Evolutionary conservation across 495 filamentous ascomycete species (phyloP).

Genomic region (Cryomyces antarcticus): DNA sequence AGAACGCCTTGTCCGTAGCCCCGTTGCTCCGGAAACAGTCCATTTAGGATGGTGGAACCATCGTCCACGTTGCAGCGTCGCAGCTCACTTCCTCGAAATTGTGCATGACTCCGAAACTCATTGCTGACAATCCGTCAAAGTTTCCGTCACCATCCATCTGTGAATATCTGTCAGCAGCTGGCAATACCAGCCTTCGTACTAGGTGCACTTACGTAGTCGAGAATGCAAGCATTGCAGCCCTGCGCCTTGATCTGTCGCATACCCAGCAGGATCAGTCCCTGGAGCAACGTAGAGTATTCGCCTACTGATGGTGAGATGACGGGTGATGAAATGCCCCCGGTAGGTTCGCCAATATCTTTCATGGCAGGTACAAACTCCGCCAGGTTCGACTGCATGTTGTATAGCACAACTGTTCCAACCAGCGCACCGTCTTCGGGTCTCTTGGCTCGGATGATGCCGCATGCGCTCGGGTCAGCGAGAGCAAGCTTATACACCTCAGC

Average conservation of each 20-base stretch:
- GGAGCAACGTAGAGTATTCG: constrained; percentile 51
- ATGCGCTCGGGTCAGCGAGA: constrained; percentile 46
- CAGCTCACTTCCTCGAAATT: constrained; percentile 66
- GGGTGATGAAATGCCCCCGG: constrained; percentile 62
- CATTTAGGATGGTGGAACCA: constrained; percentile 25
- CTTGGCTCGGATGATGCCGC: constrained; percentile 69
- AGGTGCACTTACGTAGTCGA: constrained; percentile 48
- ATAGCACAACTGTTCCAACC: constrained; percentile 68
- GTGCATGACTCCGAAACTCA: constrained; percentile 60
- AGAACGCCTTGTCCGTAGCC: no score
- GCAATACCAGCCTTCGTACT: background rate
- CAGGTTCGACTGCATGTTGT: constrained; percentile 43
- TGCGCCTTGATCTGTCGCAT: constrained; percentile 66
- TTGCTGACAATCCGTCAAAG: constrained; percentile 46
- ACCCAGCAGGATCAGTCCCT: constrained; percentile 63
- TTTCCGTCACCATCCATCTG: constrained; percentile 53
- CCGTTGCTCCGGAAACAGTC: background rate
- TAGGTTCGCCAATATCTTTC: constrained; percentile 27
- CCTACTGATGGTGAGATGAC: constrained; percentile 49
- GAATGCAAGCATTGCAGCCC: constrained; percentile 43
- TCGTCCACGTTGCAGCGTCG: constrained; percentile 46
- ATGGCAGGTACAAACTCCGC: constrained; percentile 52
- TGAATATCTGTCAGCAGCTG: constrained; percentile 10
- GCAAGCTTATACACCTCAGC: constrained; percentile 65
- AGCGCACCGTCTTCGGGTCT: constrained; percentile 42